Evolutionary conservation across 768 basidiomycete species (phyloP).

Genomic region (Cystobasidium tubakii): DNA sequence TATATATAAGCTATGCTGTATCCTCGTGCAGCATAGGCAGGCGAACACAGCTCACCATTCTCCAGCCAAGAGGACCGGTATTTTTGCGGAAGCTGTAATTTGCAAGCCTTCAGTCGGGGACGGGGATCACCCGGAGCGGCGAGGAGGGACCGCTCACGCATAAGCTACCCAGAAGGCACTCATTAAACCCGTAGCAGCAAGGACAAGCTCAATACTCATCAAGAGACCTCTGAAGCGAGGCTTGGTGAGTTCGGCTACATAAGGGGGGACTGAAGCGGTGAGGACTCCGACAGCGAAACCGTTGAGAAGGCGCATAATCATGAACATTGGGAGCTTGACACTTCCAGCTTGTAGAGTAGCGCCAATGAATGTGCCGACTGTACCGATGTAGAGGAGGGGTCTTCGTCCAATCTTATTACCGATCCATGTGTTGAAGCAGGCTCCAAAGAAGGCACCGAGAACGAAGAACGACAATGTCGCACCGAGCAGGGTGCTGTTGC

Average conservation of each 20-base stretch:
- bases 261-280: constrained; percentile 40
- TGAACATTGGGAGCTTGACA: constrained; percentile 41
- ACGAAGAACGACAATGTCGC: background rate
- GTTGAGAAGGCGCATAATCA: constrained; percentile 40
- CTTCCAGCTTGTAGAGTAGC: constrained; percentile 38
- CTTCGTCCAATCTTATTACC: constrained; percentile 22
- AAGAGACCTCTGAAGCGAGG: constrained; percentile 41
- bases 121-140: background rate
- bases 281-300: constrained; percentile 45
- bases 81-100: constrained; percentile 35
- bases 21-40: too few relatives aligned
- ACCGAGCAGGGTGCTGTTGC: constrained; percentile 17
- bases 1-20: too few relatives aligned
- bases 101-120: background rate
- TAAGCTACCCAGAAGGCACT: constrained; percentile 43
- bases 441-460: constrained; percentile 26
- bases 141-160: constrained; percentile 13
- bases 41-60: constrained; percentile 27
- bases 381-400: constrained; percentile 13
- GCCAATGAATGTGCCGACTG: constrained; percentile 6
- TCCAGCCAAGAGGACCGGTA: constrained; percentile 38
- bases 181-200: constrained; percentile 42
- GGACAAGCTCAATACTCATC: constrained; percentile 40
- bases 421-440: constrained; percentile 26
- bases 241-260: constrained; percentile 43